phyloP scores from a whole-genome alignment of 148 eudicot species.

The Nepenthes mirabilis region DNA sequence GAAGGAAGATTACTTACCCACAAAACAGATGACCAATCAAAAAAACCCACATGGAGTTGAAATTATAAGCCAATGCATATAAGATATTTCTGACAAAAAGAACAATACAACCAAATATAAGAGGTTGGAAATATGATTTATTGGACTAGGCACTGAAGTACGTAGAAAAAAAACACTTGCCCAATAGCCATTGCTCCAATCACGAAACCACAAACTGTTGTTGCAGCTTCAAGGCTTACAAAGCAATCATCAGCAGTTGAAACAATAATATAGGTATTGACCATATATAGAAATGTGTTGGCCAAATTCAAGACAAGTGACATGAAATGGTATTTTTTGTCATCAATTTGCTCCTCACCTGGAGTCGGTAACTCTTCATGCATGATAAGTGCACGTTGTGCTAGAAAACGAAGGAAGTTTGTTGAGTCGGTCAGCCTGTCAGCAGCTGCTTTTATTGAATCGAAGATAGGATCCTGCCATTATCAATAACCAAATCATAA shows the following conservation, averaged over 20 bases:
- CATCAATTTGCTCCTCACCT: slow-evolving; percentile 25
- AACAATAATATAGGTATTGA: slow-evolving; percentile 51
- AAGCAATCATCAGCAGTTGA: slow-evolving; percentile 55
- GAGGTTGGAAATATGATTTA: slow-evolving; percentile 41
- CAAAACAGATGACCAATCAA: slow-evolving; percentile 43
- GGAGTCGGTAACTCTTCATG: slow-evolving; percentile 38
- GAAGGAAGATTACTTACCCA: slow-evolving; percentile 23
- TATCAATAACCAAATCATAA: background rate
- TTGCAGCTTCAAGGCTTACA: slow-evolving; percentile 51
- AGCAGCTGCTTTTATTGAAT: slow-evolving; percentile 34
- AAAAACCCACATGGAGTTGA: slow-evolving; percentile 33
- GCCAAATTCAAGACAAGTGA: slow-evolving; percentile 46
- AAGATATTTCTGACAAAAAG: slow-evolving; percentile 29
- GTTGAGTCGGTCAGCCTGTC: slow-evolving; percentile 46
- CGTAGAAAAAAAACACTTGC: slow-evolving; percentile 43
- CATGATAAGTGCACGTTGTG: slow-evolving; percentile 47
- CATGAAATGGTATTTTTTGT: slow-evolving; percentile 35
- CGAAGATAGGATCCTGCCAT: slow-evolving; percentile 49
- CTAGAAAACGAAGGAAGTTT: slow-evolving; percentile 39
- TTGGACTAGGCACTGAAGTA: slow-evolving; percentile 65
- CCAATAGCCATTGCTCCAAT: slow-evolving; percentile 64
- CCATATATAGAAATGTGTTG: slow-evolving; percentile 53
- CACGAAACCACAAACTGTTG: slow-evolving; percentile 51
- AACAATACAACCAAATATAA: slow-evolving; percentile 42
- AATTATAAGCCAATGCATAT: slow-evolving; percentile 49